Base-by-base conservation (phyloP, 2,329 filamentous ascomycete species). In the Macrophomina tecta region DNA sequence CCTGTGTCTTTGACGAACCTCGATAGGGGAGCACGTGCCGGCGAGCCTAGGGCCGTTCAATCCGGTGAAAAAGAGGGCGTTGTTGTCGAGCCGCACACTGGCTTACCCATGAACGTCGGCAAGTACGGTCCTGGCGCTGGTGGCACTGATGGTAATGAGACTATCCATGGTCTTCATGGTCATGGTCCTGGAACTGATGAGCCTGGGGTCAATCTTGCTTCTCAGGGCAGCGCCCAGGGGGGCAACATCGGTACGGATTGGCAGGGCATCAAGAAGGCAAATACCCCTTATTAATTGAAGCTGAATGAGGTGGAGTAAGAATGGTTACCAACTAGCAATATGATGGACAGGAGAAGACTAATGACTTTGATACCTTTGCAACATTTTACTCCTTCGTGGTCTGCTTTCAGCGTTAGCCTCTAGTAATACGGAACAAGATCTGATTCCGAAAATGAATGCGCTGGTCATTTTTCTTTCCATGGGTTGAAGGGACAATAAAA, bases 31-130 rank as follows among this genome's bases (percentile, higher is more conserved):
- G 7, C 28, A 5, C 11, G 30, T 14, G 18, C 16, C n/a, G 52
- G 46, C 12, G 62, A 48, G 5, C 34, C 48, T 30, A 14, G 58
- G 5, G n/a, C 16, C 9, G 9, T 11, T 14, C n/a, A 16, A 8
- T 16, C 71, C 7, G 72, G 73, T 52, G 67, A 70, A 2, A 23
- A 67, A 5, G 69, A 69, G 4, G 73, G 72, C 3, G 67, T 70
- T 3, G 76, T 78, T 14, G 78, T 69, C 9, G 78, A 82, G 67
- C 77, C 78, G 4, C 74, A 76, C 40, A 81, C 79, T 1, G 79
- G 79, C 2, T 69, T 81, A 1, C 78, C 78, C 6, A 79, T 79
- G 77, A 78, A 82, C 60, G 73, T 76, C 0, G 77, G 72, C 53
- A 76, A 76, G 66, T 80, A 78, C 55, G 79, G 79, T 14, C 23